phyloP scores from a whole-genome alignment of 176 grass and related monocot species.

The Rhipidocladum racemiflorum region DNA sequence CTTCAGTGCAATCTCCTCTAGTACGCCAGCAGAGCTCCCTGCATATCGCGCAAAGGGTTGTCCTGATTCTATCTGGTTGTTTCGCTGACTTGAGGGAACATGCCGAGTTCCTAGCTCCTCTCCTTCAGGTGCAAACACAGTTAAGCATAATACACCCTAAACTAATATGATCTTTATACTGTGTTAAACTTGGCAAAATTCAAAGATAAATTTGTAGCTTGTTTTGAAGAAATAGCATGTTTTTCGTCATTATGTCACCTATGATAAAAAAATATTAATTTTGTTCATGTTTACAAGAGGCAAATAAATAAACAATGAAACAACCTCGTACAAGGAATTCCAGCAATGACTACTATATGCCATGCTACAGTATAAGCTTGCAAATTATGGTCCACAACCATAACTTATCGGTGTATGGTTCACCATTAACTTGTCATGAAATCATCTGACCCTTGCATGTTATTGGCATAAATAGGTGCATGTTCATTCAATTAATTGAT shows the following conservation, averaged over 20 bases:
- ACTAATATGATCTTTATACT: neutral
- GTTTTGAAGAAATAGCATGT: neutral
- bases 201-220: neutral
- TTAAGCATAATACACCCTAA: conserved; percentile 17
- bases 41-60: conserved; percentile 23
- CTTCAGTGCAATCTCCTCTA: conserved; percentile 75
- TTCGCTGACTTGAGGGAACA: conserved; percentile 47
- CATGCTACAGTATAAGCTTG: neutral
- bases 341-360: neutral
- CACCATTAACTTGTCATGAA: conserved; percentile 11
- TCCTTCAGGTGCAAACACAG: conserved; percentile 37
- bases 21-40: conserved; percentile 50
- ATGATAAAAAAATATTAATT: neutral
- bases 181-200: neutral
- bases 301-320: neutral
- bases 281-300: neutral
- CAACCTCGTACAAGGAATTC: neutral
- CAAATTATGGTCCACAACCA: neutral
- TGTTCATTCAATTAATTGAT: neutral
- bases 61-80: conserved; percentile 35
- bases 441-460: neutral
- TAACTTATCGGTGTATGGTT: neutral
- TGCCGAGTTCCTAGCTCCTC: conserved; percentile 32
- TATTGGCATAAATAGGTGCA: neutral
- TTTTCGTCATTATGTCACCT: neutral